Evolutionary conservation across 108 stramenopile genomes (phyloP), one percentile per base, ranked within the genome.

Genomic region (Stephanodiscus triporus): DNA sequence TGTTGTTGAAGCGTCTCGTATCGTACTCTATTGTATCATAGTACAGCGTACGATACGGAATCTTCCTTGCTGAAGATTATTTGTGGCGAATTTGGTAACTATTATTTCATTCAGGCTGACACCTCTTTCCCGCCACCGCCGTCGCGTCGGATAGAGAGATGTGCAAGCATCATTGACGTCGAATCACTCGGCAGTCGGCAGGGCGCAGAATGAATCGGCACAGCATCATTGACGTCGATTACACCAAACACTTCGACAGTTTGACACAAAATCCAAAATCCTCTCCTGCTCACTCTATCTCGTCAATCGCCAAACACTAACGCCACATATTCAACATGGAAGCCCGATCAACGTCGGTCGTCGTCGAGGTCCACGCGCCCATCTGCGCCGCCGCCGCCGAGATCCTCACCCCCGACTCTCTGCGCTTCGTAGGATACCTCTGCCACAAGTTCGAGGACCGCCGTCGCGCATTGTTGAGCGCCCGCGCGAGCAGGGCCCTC

Each of bases 391-490:
- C 91, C 14, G 87, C 91, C 38, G 63, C 66, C 48, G 91, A 91
- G 57, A 87, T 94, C 59, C 76, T 91, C 14, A 89, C 91, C 2
- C 84, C 86, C 23, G 91, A 91, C 50, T 91, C 93, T 27, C 81
- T 94, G 14, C 83, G 89, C 37, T 94, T 94, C 66, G 77, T 94
- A 4, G 93, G 93, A 19, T 82, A 85, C 63, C 72, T 94, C 42
- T 88, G 87, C 55, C 60, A 67, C 72, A 87, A 86, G 70, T 94
- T 90, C 74, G 86, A 91, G 56, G 89, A 72, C 59, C 88, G 89
- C 58, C 90, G 93, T 64, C 85, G 65, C 30, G 78, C 83, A 19
- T 55, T 94, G 50, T 65, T 94, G 47, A 72, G 48, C 43, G 80
- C 83, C 9, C 86, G 93, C 10, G 77, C 75, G n/a, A 43, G 57